These are phyloP conservation scores for Lyophyllum atratum DNA, from an alignment of 768 basidiomycete species.

Conservation along the genomic window DNA sequence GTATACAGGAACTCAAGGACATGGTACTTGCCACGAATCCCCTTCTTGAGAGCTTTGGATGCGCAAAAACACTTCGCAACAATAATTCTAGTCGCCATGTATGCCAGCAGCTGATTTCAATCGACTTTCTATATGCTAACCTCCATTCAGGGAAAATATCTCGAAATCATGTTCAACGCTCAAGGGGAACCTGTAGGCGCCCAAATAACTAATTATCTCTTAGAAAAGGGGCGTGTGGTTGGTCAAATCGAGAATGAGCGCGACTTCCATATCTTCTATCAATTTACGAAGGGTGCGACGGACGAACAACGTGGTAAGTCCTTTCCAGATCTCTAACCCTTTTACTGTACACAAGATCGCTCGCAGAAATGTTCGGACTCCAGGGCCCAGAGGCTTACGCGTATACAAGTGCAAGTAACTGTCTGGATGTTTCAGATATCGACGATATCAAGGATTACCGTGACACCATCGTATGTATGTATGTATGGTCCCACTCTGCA, in stretches of 20 bases:
- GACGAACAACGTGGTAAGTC: conserved; percentile 81
- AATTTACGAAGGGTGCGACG: conserved; percentile 95
- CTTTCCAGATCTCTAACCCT: background rate
- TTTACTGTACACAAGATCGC: conserved; percentile 14
- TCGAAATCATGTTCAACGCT: conserved; percentile 98
- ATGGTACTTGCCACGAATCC: conserved; percentile 99
- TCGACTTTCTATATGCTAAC: conserved; percentile 18
- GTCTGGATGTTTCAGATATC: conserved; percentile 88
- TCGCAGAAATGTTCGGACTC: conserved; percentile 86
- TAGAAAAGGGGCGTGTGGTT: conserved; percentile 96
- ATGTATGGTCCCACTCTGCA: background rate
- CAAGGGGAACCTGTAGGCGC: conserved; percentile 95
- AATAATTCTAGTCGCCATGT: conserved; percentile 99
- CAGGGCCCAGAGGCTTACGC: conserved; percentile 96
- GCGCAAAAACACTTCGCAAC: conserved; percentile 97
- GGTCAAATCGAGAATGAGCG: conserved; percentile 96
- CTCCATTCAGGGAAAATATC: conserved; percentile 83
- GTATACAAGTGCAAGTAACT: conserved; percentile 91
- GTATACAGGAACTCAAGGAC: conserved; percentile 97
- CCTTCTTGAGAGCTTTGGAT: conserved; percentile 95
- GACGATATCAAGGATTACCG: conserved; percentile 86
- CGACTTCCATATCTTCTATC: conserved; percentile 99
- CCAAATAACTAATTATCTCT: conserved; percentile 96
- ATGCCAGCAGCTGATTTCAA: conserved; percentile 31
- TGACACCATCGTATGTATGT: conserved; percentile 76